A percentile compares a stretch with the other conserved stretches of the same genome.
Evolutionary conservation across 805 yeast genomes (phyloP).

Genomic region (Ogataea paradorogensis): DNA sequence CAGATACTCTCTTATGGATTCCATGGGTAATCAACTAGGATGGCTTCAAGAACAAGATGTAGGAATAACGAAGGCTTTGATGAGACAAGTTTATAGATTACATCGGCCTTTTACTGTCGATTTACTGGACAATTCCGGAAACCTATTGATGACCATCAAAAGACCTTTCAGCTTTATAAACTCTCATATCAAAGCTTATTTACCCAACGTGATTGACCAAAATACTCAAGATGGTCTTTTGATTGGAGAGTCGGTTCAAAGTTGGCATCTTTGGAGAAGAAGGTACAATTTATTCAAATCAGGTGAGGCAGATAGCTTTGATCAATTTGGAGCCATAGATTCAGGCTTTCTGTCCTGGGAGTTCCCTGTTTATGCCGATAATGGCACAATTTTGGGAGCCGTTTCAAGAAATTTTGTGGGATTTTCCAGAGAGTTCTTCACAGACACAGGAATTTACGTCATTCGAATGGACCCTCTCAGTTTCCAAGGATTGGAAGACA

Average conservation of each 20-base stretch:
- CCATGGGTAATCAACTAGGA: slow-evolving; percentile 72
- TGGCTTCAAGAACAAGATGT: slow-evolving; percentile 78
- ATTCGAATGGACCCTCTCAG: slow-evolving; percentile 76
- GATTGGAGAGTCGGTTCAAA: slow-evolving; percentile 85
- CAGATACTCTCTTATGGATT: slow-evolving; percentile 68
- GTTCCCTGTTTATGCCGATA: slow-evolving; percentile 68
- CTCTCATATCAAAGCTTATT: slow-evolving; percentile 72
- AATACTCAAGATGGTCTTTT: slow-evolving; percentile 43
- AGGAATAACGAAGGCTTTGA: slow-evolving; percentile 63
- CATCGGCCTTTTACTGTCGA: slow-evolving; percentile 86
- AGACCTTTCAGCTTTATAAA: slow-evolving; percentile 88
- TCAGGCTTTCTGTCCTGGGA: slow-evolving; percentile 84
- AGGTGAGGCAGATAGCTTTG: slow-evolving; percentile 41
- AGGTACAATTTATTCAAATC: slow-evolving; percentile 73
- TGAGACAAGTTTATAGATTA: slow-evolving; percentile 77
- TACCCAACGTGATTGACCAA: slow-evolving; percentile 48
- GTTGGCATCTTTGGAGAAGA: slow-evolving; percentile 95
- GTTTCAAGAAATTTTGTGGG: slow-evolving; percentile 97
- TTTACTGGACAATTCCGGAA: slow-evolving; percentile 62
- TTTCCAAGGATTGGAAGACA: slow-evolving; percentile 54
- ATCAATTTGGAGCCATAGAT: slow-evolving; percentile 85
- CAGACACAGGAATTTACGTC: slow-evolving; percentile 92
- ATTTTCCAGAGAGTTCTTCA: slow-evolving; percentile 84
- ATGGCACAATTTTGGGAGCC: slow-evolving; percentile 60
- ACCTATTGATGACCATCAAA: slow-evolving; percentile 59